These are phyloP conservation scores for Apiotrichum veenhuisii DNA, from an alignment of 1,284 basidiomycete genomes.

Conservation along the genomic window DNA sequence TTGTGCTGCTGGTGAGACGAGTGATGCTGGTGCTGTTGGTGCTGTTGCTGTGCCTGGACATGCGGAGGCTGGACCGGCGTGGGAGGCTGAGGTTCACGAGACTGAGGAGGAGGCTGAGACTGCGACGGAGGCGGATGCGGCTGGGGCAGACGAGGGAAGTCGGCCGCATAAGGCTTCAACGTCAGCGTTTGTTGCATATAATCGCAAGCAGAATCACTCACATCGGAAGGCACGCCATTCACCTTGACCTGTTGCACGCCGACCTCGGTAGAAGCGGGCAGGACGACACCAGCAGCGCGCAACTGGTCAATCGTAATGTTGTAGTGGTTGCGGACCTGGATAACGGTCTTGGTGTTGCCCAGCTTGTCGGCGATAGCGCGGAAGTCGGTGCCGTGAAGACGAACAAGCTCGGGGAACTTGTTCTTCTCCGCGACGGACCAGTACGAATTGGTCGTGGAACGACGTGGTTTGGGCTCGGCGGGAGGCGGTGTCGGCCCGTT, in stretches of 20 bases:
- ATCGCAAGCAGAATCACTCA: too few relatives aligned
- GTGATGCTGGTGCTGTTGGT: conserved; percentile 3
- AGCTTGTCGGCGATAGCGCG: conserved; percentile 68
- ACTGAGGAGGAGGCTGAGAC: background rate
- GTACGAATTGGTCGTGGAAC: conserved; percentile 48
- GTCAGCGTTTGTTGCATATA: too few relatives aligned
- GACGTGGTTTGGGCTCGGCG: conserved; percentile 14
- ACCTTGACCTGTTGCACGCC: conserved; percentile 21
- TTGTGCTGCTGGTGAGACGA: background rate
- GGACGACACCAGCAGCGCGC: conserved; percentile 13
- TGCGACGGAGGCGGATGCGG: background rate
- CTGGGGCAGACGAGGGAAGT: conserved; percentile 9
- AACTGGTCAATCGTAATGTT: conserved; percentile 18
- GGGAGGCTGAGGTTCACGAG: background rate
- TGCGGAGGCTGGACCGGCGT: background rate
- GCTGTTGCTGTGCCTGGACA: background rate
- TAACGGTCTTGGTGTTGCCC: conserved; percentile 67
- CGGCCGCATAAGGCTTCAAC: conserved; percentile 7
- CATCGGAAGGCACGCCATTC: conserved; percentile 13
- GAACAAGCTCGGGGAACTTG: conserved; percentile 62
- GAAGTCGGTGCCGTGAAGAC: conserved; percentile 69
- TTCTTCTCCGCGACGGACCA: conserved; percentile 56
- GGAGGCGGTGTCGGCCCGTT: background rate
- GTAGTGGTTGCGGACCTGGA: conserved; percentile 65
- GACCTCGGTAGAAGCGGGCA: conserved; percentile 12